These are phyloP conservation scores for Ceratocystis ficicola DNA, from an alignment of 2,329 filamentous ascomycete species.

Conservation along the genomic window DNA sequence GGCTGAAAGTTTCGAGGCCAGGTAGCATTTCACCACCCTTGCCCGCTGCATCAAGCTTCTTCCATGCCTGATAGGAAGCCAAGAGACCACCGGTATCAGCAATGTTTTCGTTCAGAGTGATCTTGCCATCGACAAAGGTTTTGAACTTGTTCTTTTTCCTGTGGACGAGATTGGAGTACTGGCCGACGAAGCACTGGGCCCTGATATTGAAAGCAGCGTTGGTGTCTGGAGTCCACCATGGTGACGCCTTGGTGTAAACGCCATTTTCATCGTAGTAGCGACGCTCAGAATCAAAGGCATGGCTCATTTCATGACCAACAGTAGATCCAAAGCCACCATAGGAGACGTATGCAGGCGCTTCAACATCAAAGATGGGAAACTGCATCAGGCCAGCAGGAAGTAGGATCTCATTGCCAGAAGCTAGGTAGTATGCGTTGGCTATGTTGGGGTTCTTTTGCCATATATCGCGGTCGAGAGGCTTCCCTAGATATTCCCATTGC, in stretches of 20 bases:
- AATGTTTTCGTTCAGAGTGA: constrained; percentile 59
- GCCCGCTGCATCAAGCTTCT: constrained; percentile 38
- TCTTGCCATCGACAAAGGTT: constrained; percentile 50
- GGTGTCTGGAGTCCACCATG: constrained; percentile 53
- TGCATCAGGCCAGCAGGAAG: constrained; percentile 62
- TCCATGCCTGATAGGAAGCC: constrained; percentile 54
- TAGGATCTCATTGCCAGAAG: constrained; percentile 53
- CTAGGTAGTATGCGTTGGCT: constrained; percentile 56
- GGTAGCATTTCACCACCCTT: constrained; percentile 44
- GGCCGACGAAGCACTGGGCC: constrained; percentile 54
- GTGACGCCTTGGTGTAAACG: constrained; percentile 40
- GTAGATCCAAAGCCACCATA: constrained; percentile 59
- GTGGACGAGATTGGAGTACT: constrained; percentile 37
- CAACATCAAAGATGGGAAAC: constrained; percentile 51
- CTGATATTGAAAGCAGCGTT: constrained; percentile 45
- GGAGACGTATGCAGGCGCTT: constrained; percentile 50
- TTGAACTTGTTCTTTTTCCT: constrained; percentile 27
- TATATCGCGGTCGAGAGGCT: constrained; percentile 46
- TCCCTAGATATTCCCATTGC: constrained; percentile 46
- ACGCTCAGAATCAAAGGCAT: constrained; percentile 57
- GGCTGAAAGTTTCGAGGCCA: constrained; percentile 48
- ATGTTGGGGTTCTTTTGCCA: constrained; percentile 51
- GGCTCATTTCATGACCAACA: constrained; percentile 56
- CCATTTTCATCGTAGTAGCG: constrained; percentile 53
- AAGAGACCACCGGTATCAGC: constrained; percentile 56